A percentile compares a stretch with the other conserved stretches of the same genome.
Conservation (phyloP, 1,284 basidiomycete species). For the Cutaneotrichosporon cavernicola region DNA sequence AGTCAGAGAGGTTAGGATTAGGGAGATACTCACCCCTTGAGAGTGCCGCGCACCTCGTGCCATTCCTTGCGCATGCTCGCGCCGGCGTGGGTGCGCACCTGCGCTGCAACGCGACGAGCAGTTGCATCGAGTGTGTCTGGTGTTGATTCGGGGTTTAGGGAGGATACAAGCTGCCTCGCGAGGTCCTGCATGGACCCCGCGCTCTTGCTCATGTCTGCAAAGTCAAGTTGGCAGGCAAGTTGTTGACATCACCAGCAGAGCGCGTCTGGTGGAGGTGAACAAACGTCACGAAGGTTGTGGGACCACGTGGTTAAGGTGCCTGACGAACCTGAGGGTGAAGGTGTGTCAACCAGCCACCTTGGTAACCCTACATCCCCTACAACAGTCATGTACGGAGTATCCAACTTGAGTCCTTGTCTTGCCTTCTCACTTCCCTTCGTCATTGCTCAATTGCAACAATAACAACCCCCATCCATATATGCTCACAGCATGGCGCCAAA, state of each 20-base stretch:
- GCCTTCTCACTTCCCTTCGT: neutral
- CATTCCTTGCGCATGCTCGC: conserved; percentile 36
- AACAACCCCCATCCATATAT: neutral
- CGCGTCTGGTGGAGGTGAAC: neutral
- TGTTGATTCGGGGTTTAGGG: conserved; percentile 18
- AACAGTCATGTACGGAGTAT: conserved; percentile 11
- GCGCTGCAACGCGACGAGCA: conserved; percentile 23
- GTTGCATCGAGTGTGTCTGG: conserved; percentile 7
- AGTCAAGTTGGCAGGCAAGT: neutral
- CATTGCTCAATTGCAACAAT: neutral
- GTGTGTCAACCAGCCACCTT: conserved; percentile 15
- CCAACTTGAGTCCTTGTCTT: neutral
- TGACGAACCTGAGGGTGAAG: neutral
- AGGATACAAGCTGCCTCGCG: conserved; percentile 26
- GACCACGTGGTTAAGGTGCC: neutral
- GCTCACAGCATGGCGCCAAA: conserved; percentile 22
- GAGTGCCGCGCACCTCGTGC: conserved; percentile 27
- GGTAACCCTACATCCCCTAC: conserved; percentile 3
- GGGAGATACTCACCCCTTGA: conserved; percentile 23
- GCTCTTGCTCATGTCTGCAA: conserved; percentile 12
- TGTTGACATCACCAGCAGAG: neutral
- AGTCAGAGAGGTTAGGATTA: neutral
- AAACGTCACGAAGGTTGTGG: neutral
- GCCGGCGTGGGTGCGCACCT: conserved; percentile 26
- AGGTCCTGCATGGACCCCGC: conserved; percentile 18